Evolutionary conservation across 371 early-diverging fungal genomes (phyloP).

Genomic region (Capillidium rhysosporum): DNA sequence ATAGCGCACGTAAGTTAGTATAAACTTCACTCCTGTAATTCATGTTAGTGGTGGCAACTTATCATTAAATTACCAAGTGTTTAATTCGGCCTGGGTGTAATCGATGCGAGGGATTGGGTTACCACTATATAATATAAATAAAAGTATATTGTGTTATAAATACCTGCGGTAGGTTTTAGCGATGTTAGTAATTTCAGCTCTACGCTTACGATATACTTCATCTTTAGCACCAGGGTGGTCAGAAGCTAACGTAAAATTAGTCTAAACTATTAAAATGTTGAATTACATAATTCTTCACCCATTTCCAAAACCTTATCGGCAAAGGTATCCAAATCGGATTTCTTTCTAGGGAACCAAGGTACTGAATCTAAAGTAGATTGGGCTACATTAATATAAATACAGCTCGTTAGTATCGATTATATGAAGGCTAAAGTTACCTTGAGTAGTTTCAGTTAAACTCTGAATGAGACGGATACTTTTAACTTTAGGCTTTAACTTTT

Average conservation of each 20-base stretch:
- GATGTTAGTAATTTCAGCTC: constrained; percentile 66
- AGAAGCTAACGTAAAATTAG: constrained; percentile 25
- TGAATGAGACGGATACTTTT: constrained; percentile 38
- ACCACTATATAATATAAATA: constrained; percentile 18
- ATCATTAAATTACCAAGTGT: constrained; percentile 37
- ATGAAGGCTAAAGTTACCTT: too few species aligned
- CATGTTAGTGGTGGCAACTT: too few species aligned
- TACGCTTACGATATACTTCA: constrained; percentile 59
- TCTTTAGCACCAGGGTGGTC: constrained; percentile 92
- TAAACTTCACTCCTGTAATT: constrained; percentile 39
- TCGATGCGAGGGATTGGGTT: constrained; percentile 64
- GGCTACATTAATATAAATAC: not conserved
- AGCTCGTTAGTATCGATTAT: too few species aligned
- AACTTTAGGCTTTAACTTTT: constrained; percentile 31
- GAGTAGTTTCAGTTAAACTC: not conserved
- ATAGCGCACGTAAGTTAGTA: constrained; percentile 49
- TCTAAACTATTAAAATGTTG: not conserved
- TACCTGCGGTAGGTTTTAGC: constrained; percentile 53
- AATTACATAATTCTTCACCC: constrained; percentile 61
- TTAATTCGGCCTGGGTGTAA: constrained; percentile 61
- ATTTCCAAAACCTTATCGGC: constrained; percentile 81
- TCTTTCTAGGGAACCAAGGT: constrained; percentile 94
- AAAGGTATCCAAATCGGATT: constrained; percentile 81
- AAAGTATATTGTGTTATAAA: too few species aligned
- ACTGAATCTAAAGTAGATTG: not conserved